Evolutionary conservation across 768 basidiomycete genomes (phyloP), one percentile per base, ranked within the genome.

Genomic region (Tricholoma flavovirens): DNA sequence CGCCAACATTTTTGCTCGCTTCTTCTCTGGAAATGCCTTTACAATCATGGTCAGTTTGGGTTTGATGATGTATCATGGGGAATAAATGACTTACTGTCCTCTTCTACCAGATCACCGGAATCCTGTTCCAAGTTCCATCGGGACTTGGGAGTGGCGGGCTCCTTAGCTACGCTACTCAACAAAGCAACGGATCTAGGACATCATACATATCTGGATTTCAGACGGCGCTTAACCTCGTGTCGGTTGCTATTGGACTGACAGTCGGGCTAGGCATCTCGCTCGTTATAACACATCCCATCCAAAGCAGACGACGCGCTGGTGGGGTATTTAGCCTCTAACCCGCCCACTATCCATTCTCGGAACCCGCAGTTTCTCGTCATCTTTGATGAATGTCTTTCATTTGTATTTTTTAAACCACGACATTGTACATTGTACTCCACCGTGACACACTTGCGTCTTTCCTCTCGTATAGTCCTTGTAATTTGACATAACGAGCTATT

Each of bases 71-170:
- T 33, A n/a, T 45, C 4, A 35, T 54, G 40, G 30, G 14, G 26
- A n/a, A 1, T 9, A 9, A 30, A n/a, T 51, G 24, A 21, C 33
- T 15, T 12, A 24, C 30, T 33, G 32, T 21, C 17, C 9, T 26
- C 36, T 49, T 51, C 48, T 35, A 51, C 73, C 54, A 76, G 74
- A 84, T 89, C 59, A 88, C 87, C 0, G 90, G 88, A 22, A 88
- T 93, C 48, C 76, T 93, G 14, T 88, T 93, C 72, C 92, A 93
- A 71, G 78, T 93, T 1, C 91, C 90, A 0, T 88, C 87, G 7
- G 91, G 90, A 40, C 78, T 93, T 9, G 83, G 86, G 8, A 88
- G 83, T 43, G 89, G 88, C 9, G 91, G 91, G 26, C 79, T 93
- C 5, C 77, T 94, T 59, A 82, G 80, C 58, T 90, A 86, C 63